Evolutionary conservation across 768 basidiomycete genomes (phyloP).

Genomic region (Amanita pseudoporphyria): DNA sequence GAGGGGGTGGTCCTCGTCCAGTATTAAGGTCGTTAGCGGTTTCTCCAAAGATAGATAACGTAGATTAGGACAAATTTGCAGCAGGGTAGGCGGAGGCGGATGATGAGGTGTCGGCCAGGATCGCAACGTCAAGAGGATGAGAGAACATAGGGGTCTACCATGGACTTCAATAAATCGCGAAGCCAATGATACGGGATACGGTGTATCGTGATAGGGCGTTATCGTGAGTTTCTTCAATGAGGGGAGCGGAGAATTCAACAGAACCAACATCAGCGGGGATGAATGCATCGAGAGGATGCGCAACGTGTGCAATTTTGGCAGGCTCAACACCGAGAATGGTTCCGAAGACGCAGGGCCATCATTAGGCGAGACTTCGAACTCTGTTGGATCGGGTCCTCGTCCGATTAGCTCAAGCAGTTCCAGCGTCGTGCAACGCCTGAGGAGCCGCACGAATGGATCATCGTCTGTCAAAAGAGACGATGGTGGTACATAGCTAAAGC

Average conservation of each 20-base stretch:
- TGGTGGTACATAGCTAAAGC: constrained; percentile 40
- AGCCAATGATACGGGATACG: constrained; percentile 45
- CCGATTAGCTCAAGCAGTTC: constrained; percentile 59
- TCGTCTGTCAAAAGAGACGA: constrained; percentile 27
- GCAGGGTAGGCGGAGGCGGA: constrained; percentile 39
- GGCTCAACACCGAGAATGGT: constrained; percentile 35
- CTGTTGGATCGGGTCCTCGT: constrained; percentile 43
- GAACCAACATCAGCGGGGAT: constrained; percentile 50
- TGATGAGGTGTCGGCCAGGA: constrained; percentile 54
- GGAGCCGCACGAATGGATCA: constrained; percentile 49
- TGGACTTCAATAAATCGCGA: constrained; percentile 52
- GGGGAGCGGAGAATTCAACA: constrained; percentile 55
- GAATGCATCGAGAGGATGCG: constrained; percentile 57
- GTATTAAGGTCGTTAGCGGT: constrained; percentile 46
- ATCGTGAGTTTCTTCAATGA: constrained; percentile 52
- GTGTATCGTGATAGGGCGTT: constrained; percentile 66
- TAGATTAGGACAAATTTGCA: constrained; percentile 43
- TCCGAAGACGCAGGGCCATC: constrained; percentile 18
- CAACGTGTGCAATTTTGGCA: constrained; percentile 50
- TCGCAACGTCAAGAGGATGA: constrained; percentile 62
- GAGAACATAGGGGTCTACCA: constrained; percentile 45
- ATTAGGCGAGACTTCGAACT: constrained; percentile 29
- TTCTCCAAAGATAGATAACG: constrained; percentile 65
- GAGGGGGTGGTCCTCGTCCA: constrained; percentile 31
- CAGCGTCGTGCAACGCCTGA: constrained; percentile 45